Conservation (phyloP, 2,329 filamentous ascomycete species). For the Xylaria sp. region DNA sequence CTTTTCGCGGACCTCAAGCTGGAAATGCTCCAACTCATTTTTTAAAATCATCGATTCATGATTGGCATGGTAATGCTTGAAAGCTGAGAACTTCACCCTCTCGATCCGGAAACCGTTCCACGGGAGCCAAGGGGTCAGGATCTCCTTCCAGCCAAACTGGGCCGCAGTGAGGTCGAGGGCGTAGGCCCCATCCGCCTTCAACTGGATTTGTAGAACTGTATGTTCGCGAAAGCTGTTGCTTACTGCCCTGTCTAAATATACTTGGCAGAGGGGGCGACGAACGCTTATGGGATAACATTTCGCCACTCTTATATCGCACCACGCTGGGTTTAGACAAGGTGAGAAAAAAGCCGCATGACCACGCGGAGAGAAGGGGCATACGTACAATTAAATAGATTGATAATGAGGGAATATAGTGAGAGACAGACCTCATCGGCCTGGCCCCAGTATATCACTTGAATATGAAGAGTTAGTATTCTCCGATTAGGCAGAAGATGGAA, state of each 20-base stretch:
- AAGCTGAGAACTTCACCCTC: background rate
- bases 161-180: slow-evolving; percentile 27
- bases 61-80: too few relatives aligned
- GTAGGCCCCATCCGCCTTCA: slow-evolving; percentile 29
- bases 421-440: slow-evolving; percentile 21
- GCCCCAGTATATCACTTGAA: slow-evolving; percentile 24
- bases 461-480: slow-evolving; percentile 6
- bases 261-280: slow-evolving; percentile 24
- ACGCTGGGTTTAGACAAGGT: slow-evolving; percentile 8
- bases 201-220: slow-evolving; percentile 21
- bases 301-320: slow-evolving; percentile 24
- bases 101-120: slow-evolving; percentile 19
- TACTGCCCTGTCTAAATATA: background rate
- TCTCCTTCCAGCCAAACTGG: slow-evolving; percentile 36
- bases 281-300: slow-evolving; percentile 16
- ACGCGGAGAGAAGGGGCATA: background rate
- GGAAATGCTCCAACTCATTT: slow-evolving; percentile 4
- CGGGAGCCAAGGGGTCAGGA: slow-evolving; percentile 26
- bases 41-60: background rate
- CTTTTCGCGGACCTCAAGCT: background rate
- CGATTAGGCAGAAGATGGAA: background rate
- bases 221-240: slow-evolving; percentile 20
- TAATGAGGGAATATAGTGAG: slow-evolving; percentile 17
- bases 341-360: background rate
- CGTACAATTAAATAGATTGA: slow-evolving; percentile 28